Evolutionary conservation across 169 alveolate genomes (phyloP), one percentile per base, ranked within the genome.

Genomic region (Plasmodium ovale): DNA sequence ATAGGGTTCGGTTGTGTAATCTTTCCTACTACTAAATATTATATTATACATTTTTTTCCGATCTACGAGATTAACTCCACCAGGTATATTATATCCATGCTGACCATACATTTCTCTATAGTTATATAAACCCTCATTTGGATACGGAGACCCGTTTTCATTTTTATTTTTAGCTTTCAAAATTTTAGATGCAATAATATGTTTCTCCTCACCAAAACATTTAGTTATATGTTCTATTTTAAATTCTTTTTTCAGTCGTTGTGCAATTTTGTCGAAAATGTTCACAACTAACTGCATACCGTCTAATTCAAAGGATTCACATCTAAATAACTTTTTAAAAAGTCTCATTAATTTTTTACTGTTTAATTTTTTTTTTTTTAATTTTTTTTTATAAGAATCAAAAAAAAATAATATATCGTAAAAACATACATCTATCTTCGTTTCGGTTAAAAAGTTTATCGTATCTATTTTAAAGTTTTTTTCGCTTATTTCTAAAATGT

Each of bases 391-490:
- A 65, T 79, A 79, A 10, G 77, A 14, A 67, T 79, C 89, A 49
- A 79, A 79, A 68, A 79, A 79, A 51, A 79, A 79, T 10, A 64
- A 69, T 51, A 79, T 79, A 21, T 79, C 89, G 51, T 67, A 27
- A 79, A 27, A 64, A 19, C 33, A 29, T 5, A 19, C 82, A 16
- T 68, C 84, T 44, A 16, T 0, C 49, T 25, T 65, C 19, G 19
- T 51, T 49, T 79, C 49, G 0, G 82, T 3, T 10, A 67, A 65
- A 39, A 64, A 79, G 51, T 79, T 62, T 7, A 79, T 79, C 7
- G 64, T 54, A 31, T 79, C 89, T 21, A 79, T 79, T 64, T 79
- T 62, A 58, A 79, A 79, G 3, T 4, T 47, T 54, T 69, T 62
- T 79, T 69, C 89, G 4, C 37, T 58, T 37, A 65, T 69, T 33